phyloP scores from a whole-genome alignment of 805 yeast genomes.

The Saturnispora ahearnii region DNA sequence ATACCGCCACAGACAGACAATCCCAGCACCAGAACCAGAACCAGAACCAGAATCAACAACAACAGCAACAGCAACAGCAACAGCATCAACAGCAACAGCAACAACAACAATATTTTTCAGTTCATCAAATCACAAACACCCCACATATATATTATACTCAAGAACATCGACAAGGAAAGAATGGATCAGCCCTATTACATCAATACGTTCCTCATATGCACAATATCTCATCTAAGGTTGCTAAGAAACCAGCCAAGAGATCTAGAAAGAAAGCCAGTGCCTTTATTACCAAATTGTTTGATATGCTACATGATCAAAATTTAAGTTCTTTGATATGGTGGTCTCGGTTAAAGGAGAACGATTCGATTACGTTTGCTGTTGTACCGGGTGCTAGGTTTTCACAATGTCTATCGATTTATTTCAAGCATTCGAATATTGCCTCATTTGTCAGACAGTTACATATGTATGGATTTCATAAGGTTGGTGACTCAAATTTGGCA shows the following conservation, averaged over 20 bases:
- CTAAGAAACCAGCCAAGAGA: not conserved
- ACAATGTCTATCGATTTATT: conserved; percentile 55
- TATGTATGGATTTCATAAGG: conserved; percentile 94
- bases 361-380: conserved; percentile 50
- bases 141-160: too few species aligned
- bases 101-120: too few species aligned
- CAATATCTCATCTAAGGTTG: not conserved
- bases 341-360: conserved; percentile 37
- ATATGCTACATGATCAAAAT: conserved; percentile 50
- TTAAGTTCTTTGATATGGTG: conserved; percentile 55
- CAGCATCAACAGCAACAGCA: too few species aligned
- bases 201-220: not conserved
- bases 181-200: too few species aligned
- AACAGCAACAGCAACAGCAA: too few species aligned
- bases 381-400: conserved; percentile 58
- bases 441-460: conserved; percentile 89
- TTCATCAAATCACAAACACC: too few species aligned
- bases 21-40: too few species aligned
- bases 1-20: too few species aligned
- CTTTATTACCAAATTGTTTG: conserved; percentile 54
- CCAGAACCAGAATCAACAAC: too few species aligned
- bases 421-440: conserved; percentile 91
- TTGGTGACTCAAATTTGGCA: conserved; percentile 34
- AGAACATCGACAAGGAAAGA: too few species aligned
- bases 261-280: conserved; percentile 40